Evolutionary conservation across 2,329 filamentous ascomycete genomes (phyloP).

Genomic region (Sporothrix pseudoabietina): DNA sequence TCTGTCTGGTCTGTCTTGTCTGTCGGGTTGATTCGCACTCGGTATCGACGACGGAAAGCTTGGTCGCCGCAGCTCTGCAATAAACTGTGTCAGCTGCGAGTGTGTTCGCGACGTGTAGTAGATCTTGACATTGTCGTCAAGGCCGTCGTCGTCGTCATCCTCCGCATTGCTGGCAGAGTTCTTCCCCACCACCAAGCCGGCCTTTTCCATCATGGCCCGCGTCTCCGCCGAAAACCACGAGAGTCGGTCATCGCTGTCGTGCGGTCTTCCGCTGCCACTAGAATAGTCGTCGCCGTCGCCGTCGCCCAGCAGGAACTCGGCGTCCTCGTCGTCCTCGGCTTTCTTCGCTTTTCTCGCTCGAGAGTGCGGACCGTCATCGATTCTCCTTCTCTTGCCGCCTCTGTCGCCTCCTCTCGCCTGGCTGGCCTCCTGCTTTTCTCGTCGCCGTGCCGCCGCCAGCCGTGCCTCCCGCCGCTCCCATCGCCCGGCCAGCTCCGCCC

Average conservation of each 20-base stretch:
- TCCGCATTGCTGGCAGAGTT: slow-evolving; percentile 46
- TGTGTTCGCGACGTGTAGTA: slow-evolving; percentile 93
- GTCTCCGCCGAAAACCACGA: slow-evolving; percentile 73
- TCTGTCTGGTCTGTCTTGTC: not conserved
- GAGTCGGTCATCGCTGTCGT: slow-evolving; percentile 45
- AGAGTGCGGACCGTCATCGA: slow-evolving; percentile 15
- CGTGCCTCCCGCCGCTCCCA: slow-evolving; percentile 75
- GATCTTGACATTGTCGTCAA: slow-evolving; percentile 73
- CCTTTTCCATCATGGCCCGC: slow-evolving; percentile 69
- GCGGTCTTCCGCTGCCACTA: slow-evolving; percentile 9
- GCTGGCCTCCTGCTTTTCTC: not conserved
- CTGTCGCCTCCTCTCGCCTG: slow-evolving; percentile 49
- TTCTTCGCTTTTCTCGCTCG: not conserved
- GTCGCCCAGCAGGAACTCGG: slow-evolving; percentile 73
- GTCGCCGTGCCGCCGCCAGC: slow-evolving; percentile 47
- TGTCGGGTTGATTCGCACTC: not conserved
- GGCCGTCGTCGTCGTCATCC: slow-evolving; percentile 54
- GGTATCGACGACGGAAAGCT: slow-evolving; percentile 72
- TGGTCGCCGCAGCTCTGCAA: slow-evolving; percentile 79
- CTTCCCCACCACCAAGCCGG: slow-evolving; percentile 50
- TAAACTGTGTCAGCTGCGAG: slow-evolving; percentile 87
- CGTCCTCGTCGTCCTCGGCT: slow-evolving; percentile 56
- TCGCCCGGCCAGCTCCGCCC: slow-evolving; percentile 64
- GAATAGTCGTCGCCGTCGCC: slow-evolving; percentile 32
- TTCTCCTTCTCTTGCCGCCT: slow-evolving; percentile 49